Base-by-base conservation (phyloP, 768 basidiomycete species). In the Kwoniella pini region DNA sequence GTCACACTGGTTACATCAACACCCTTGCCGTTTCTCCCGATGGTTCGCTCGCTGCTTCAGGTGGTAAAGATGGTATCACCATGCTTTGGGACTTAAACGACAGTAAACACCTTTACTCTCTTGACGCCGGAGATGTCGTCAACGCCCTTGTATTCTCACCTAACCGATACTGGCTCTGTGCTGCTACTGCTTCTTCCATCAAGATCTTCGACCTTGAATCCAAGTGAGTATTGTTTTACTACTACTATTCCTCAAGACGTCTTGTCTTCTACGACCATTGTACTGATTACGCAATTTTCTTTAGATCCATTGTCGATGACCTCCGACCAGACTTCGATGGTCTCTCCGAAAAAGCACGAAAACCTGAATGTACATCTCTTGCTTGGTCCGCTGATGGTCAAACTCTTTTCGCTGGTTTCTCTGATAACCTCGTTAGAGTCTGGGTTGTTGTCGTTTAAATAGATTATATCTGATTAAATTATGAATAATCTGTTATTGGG, bases 21-120 rank as follows among this genome's bases (percentile, higher is more conserved):
- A 93, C 95, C 72, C 82, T 99, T 77, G 93, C 96, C 62, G 94
- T 99, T 62, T 99, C 96, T 36, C 96, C 96, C 54, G 96, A 99
- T 78, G 96, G 96, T 67, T 99, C 96, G 24, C 86, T 99, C 76
- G 94, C 95, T 71, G 96, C 96, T 48, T 98, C 96, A 49, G 96
- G 96, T 78, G 96, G 96, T 75, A 98, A 98, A 82, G 96, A 99
- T 80, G 94, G 94, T 64, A 95, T 97, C 81, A 96, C 94, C 79
- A 97, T 97, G 94, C 88, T 97, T 66, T 99, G 96, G 96, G 96
- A 99, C 80, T 83, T 99, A 75, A 98, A 97, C 82, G 96, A 98
- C 84, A 94, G 93, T 84, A 98, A 97, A 84, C 96, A 98, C 85
- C 87, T 99, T 76, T 99, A 99, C 85, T 97, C 93, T 54, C 88